Evolutionary conservation across 2,329 filamentous ascomycete species (phyloP).

Genomic region (Raffaelea albimanens): DNA sequence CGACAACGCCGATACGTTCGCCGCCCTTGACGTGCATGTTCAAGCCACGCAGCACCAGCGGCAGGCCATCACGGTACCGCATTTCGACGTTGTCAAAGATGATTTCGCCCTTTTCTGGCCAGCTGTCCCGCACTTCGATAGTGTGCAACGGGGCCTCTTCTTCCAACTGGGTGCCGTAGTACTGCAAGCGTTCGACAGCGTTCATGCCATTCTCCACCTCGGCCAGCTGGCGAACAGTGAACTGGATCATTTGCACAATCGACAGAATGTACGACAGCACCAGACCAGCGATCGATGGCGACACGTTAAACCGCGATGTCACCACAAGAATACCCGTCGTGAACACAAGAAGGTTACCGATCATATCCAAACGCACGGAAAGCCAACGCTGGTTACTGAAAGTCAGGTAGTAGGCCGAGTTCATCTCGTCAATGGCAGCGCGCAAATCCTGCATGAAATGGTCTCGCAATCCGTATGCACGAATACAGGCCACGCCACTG

Average conservation of each 20-base stretch:
- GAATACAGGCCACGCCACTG: constrained; percentile 72
- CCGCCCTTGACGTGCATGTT: constrained; percentile 64
- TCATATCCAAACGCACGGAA: constrained; percentile 71
- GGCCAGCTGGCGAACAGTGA: constrained; percentile 84
- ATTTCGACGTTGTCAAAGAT: constrained; percentile 66
- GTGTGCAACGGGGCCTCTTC: constrained; percentile 82
- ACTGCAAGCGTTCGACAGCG: constrained; percentile 80
- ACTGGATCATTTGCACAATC: constrained; percentile 93
- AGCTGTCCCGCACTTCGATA: constrained; percentile 59
- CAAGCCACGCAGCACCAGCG: constrained; percentile 62
- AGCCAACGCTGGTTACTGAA: constrained; percentile 96
- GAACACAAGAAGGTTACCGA: constrained; percentile 79
- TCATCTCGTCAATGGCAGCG: constrained; percentile 77
- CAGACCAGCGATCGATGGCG: constrained; percentile 75
- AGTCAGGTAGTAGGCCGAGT: constrained; percentile 87
- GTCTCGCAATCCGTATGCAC: constrained; percentile 75
- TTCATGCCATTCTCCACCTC: constrained; percentile 99
- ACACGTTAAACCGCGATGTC: constrained; percentile 77
- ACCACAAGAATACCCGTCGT: constrained; percentile 84
- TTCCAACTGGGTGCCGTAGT: constrained; percentile 80
- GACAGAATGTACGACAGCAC: constrained; percentile 88
- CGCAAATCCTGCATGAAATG: constrained; percentile 65
- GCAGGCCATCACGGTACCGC: constrained; percentile 64
- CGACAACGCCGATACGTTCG: constrained; percentile 73
- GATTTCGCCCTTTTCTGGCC: constrained; percentile 83